These are phyloP conservation scores for Phyllosticta citrichinensis DNA, from an alignment of 2,329 filamentous ascomycete genomes.

Conservation along the genomic window DNA sequence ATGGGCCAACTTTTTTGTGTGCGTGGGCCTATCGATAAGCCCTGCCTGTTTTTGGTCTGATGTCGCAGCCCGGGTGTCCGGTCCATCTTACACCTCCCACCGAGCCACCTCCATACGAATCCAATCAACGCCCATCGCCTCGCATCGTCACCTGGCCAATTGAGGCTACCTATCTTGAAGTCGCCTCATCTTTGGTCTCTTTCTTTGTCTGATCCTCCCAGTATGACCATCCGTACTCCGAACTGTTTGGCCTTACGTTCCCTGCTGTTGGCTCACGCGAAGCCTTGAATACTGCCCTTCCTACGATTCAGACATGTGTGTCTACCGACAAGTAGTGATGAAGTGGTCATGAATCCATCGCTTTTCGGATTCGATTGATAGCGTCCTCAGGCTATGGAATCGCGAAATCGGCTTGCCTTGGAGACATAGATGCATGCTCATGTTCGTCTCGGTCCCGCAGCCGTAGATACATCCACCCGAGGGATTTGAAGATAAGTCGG, in stretches of 20 bases:
- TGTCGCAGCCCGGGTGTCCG: not conserved
- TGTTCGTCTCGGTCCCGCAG: not conserved
- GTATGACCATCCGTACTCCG: not conserved
- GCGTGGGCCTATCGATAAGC: conserved; percentile 7
- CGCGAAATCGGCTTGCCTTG: not conserved
- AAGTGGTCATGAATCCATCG: not conserved
- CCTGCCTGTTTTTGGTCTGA: not conserved
- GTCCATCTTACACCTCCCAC: not conserved
- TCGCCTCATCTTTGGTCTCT: not conserved
- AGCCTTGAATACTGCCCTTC: not conserved
- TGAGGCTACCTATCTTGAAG: not conserved
- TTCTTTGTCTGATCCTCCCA: not conserved
- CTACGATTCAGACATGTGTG: too few species aligned
- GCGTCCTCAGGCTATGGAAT: not conserved
- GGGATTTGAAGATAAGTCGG: not conserved
- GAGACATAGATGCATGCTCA: not conserved
- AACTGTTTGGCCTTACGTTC: not conserved
- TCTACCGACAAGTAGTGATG: not conserved
- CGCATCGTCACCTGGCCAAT: not conserved
- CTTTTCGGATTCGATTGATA: not conserved
- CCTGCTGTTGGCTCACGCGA: not conserved
- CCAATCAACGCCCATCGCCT: not conserved
- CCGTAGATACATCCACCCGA: not conserved
- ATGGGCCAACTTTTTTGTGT: conserved; percentile 6
- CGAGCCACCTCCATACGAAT: not conserved